Evolutionary conservation across 441 rosid species (phyloP), one percentile per base, ranked within the genome.

Genomic region (Daphne laureola): DNA sequence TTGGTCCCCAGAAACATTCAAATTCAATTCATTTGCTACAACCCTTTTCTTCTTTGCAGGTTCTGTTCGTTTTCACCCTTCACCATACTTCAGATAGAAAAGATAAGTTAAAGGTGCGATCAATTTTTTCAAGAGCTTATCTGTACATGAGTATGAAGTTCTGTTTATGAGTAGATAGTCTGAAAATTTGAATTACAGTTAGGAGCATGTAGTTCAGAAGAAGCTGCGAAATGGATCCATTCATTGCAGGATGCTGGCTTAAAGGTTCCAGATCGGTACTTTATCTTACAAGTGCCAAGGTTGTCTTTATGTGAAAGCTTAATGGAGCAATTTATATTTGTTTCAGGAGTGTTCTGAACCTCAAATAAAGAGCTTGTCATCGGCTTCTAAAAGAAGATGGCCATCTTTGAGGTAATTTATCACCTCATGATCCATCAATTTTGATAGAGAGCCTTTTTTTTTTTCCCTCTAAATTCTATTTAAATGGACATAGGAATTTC

Each of bases 141-240:
- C 38, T 46, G 15, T 8, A 6, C 26, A 4, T 64, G 43, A 8
- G 21, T 40, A 17, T 55, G 23, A 27, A 16, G 13, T 21, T 44
- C 35, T 14, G 13, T 23, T 35, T 6, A 25, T 25, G 23, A 8
- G 8, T 49, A 49, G 67, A 43, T 55, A 12, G 51, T 59, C 45
- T 42, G 17, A 38, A 58, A 23, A 23, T 38, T 51, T 14, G 17
- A 45, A 51, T 9, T 49, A 40, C 57, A 93, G 99, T 68, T 90
- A 72, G 99, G 97, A 60, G 97, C 97, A 48, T 78, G 77, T 58
- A 87, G 98, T 72, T 75, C 98, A 54, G 98, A 93, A 76, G 96
- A 90, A 54, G 96, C 97, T 43, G 97, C 90, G 21, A 78, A 70
- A 70, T 93, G 99, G 99, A 93, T 90, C 54, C 67, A 57, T 49